Conservation (phyloP, 192 early-diverging fungal genomes). For the Anaeromyces robustus region DNA sequence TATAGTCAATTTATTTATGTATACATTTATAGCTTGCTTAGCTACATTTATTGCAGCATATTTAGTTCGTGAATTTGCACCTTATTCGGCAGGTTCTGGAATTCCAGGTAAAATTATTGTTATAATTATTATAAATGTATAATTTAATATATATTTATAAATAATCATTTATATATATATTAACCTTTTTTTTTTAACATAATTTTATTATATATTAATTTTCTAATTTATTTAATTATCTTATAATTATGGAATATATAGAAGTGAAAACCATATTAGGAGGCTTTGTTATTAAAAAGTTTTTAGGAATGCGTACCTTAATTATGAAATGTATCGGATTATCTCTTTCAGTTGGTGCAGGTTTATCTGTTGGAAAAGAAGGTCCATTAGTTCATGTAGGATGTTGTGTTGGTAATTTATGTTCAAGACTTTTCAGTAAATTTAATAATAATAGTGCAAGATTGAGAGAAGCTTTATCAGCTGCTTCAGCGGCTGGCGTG, state of each 20-base stretch:
- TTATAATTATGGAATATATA: background rate
- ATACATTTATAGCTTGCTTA: background rate
- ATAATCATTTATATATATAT: too few species aligned
- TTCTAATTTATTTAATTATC: too few species aligned
- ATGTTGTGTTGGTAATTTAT: constrained; percentile 75
- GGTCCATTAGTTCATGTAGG: constrained; percentile 89
- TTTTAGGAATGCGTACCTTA: background rate
- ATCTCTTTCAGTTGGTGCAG: constrained; percentile 2
- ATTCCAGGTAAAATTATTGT: too few species aligned
- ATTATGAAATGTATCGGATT: constrained; percentile 3
- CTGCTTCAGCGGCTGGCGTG: constrained; percentile 81
- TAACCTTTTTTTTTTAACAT: too few species aligned
- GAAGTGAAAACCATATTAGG: constrained; percentile 5
- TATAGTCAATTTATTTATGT: background rate
- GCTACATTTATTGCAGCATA: background rate
- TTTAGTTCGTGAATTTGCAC: background rate
- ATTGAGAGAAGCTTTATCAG: constrained; percentile 83
- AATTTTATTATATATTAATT: too few species aligned
- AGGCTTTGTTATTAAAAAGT: background rate
- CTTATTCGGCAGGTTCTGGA: background rate
- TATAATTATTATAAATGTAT: background rate
- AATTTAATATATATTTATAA: too few species aligned
- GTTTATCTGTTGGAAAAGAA: constrained; percentile 36
- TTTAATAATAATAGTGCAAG: constrained; percentile 77
- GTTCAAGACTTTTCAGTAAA: constrained; percentile 74